Conservation (phyloP, 495 filamentous ascomycete genomes). For the Trypethelium eluteriae region DNA sequence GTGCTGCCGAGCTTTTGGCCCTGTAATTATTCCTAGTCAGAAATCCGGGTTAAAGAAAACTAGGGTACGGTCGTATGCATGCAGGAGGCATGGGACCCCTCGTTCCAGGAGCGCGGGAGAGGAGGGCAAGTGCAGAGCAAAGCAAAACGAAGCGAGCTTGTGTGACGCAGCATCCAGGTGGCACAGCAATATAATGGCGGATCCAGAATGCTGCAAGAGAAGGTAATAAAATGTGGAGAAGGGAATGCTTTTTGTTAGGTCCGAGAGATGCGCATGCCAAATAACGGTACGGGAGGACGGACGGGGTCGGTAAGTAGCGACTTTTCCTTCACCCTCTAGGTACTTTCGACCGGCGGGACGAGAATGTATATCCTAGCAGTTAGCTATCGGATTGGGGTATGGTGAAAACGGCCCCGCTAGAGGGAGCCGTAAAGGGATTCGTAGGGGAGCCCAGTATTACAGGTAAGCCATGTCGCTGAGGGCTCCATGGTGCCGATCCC, state of each 20-base stretch:
- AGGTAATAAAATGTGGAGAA: conserved; percentile 2
- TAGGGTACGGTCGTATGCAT: conserved; percentile 29
- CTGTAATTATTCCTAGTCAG: neutral
- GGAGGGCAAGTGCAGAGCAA: conserved; percentile 15
- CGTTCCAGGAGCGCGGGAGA: conserved; percentile 15
- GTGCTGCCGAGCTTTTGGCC: conserved; percentile 29
- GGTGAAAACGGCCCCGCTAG: conserved; percentile 9
- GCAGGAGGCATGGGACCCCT: conserved; percentile 17
- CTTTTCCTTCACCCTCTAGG: conserved; percentile 1
- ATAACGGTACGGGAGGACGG: conserved; percentile 9
- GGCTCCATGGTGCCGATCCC: conserved; percentile 8
- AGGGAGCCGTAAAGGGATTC: neutral
- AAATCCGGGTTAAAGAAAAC: conserved; percentile 22
- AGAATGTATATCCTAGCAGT: conserved; percentile 1
- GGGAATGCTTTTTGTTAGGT: neutral
- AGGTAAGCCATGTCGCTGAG: neutral
- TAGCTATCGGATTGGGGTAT: conserved; percentile 2
- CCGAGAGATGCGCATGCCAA: conserved; percentile 3
- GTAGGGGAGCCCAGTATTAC: neutral
- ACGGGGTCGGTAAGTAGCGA: conserved; percentile 13
- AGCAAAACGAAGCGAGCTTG: conserved; percentile 26
- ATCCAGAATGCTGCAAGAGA: conserved; percentile 1
- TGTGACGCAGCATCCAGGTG: conserved; percentile 16
- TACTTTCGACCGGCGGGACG: conserved; percentile 8
- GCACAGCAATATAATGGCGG: conserved; percentile 12